Evolutionary conservation across 352 stramenopile species (phyloP), one percentile per base, ranked within the genome.

Genomic region (Aphanomyces astaci): DNA sequence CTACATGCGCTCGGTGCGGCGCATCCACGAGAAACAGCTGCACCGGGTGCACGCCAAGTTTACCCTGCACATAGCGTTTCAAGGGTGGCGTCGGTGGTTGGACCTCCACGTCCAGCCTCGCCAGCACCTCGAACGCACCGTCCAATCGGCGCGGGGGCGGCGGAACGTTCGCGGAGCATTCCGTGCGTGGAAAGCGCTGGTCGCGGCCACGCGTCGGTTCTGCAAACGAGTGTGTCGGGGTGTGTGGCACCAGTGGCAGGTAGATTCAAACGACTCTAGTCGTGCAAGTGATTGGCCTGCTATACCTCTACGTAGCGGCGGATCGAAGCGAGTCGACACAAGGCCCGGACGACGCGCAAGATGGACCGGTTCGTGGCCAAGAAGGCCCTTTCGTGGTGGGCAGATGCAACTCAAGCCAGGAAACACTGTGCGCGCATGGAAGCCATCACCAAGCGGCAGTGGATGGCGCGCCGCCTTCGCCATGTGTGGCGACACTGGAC

Each of bases 401-500:
- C n/a, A 32, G 30, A 36, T 19, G 11, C 31, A 11, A 60, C 40
- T 4, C 39, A 10, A 11, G 51, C 2, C 11, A 10, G 17, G 33
- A 45, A 48, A 10, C 17, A 43, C n/a, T 3, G 13, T 4, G 19
- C 28, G n/a, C 43, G 62, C n/a, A 31, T 22, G 22, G 2, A 10
- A 9, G 5, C 13, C 10, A 60, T 68, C 13, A 45, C 62, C 15
- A 1, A 2, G 3, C 62, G 62, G 9, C 46, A 48, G 10, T 51
- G 39, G 48, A 27, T 28, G 33, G 43, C 40, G 2, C 62, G 59
- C 32, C 1, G 76, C 0, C 70, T 90, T 30, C 79, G 79, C 5
- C 91, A 90, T 32, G 55, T 91, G 4, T 94, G 86, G 86, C 66
- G 78, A 49, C 72, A 89, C 48, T 94, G 86, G 86, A 91, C 89